Base-by-base conservation (phyloP, 352 stramenopile species). In the Globisporangium lucens region DNA sequence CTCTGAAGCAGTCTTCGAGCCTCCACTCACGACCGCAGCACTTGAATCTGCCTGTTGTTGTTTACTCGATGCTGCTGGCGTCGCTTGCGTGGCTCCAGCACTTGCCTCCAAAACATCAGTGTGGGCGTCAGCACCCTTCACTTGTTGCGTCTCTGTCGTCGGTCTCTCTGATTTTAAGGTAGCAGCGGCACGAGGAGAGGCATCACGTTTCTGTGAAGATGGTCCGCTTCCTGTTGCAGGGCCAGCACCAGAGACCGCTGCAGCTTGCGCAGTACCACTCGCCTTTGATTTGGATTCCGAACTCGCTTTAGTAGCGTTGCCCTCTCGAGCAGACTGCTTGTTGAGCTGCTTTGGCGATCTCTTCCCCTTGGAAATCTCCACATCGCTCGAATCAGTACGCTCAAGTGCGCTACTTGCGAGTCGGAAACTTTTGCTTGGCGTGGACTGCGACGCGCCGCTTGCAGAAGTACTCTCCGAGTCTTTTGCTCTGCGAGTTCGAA, bases 321-420 rank as follows among this genome's bases (percentile, higher is more conserved):
- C 63, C 29, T 61, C 62, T 55, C 46, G 51, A 67, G 62, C 15
- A 10, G 51, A 43, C 30, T 29, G 17, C 15, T 68, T 68, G 35
- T 24, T 70, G 43, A 20, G 10, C n/a, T 66, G 67, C 62, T 66
- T 71, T 5, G 60, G 51, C 17, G 66, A 63, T 47, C 24, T 62
- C 53, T 71, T 71, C 41, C 41, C 15, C 60, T 53, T 71, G 38
- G 66, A 30, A 36, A 58, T 41, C 15, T 71, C 66, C 30, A 53
- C 10, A 27, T 71, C 66, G 15, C 60, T 71, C 53, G 66, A 62
- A 13, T 71, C 60, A 12, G 36, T 49, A 47, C 41, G 58, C n/a
- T 62, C 59, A 22, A 61, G 33, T 1, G 59, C 33, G 15, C 27
- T 35, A 30, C 15, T 33, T 15, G 38, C 1, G 36, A 55, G 8